These are phyloP conservation scores for Elsinoe australis DNA, from an alignment of 2,329 filamentous ascomycete species.

Conservation along the genomic window DNA sequence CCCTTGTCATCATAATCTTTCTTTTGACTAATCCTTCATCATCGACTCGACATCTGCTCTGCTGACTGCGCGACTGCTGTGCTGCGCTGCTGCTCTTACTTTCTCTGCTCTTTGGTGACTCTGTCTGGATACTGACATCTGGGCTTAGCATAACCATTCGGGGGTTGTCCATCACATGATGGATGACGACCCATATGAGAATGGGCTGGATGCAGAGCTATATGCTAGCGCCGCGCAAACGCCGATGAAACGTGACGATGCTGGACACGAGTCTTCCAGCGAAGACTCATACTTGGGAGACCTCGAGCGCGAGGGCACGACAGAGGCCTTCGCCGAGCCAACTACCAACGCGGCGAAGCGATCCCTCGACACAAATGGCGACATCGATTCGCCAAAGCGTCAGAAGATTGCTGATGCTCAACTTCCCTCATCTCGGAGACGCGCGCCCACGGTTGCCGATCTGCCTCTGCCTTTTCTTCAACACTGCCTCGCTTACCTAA, in stretches of 20 bases:
- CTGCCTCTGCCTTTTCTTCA: slow-evolving; percentile 28
- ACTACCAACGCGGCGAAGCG: neutral
- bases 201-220: slow-evolving; percentile 13
- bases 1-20: neutral
- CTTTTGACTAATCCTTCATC: neutral
- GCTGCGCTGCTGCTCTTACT: neutral
- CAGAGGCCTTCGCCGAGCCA: neutral
- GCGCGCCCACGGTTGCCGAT: slow-evolving; percentile 10
- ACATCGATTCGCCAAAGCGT: slow-evolving; percentile 3
- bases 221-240: slow-evolving; percentile 1
- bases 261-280: neutral
- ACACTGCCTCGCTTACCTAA: slow-evolving; percentile 28
- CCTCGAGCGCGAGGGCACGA: neutral
- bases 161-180: slow-evolving; percentile 8
- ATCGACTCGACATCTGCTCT: neutral
- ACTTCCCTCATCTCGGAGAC: neutral
- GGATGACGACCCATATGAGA: slow-evolving; percentile 12
- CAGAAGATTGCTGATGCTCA: neutral
- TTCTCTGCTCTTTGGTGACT: neutral
- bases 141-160: neutral
- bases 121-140: neutral
- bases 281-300: slow-evolving; percentile 11
- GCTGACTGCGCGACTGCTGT: neutral
- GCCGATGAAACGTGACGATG: neutral
- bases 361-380: neutral